A percentile compares a stretch with the other conserved stretches of the same genome.
Evolutionary conservation across 345 rosid genomes (phyloP).

Genomic region (Mallotus nudiflorus): DNA sequence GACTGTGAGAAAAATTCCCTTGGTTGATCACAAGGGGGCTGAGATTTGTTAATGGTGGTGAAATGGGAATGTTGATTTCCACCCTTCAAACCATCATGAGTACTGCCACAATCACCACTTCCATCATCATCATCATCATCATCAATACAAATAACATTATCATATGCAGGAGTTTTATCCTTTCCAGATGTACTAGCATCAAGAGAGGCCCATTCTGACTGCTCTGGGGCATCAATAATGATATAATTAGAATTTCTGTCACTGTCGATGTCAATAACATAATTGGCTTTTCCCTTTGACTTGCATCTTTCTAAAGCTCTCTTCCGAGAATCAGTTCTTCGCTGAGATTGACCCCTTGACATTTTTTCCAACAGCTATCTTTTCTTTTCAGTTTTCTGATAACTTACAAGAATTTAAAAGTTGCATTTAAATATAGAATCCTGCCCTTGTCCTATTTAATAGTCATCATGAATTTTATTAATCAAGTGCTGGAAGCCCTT

Average conservation of each 20-base stretch:
- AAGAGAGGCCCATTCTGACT: not conserved
- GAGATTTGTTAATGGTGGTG: slow-evolving; percentile 3
- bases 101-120: slow-evolving; percentile 1
- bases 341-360: slow-evolving; percentile 14
- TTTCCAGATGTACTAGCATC: not conserved
- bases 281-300: not conserved
- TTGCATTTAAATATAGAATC: no score
- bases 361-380: not conserved
- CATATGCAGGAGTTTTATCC: not conserved
- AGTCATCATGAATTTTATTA: no score
- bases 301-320: slow-evolving; percentile 9
- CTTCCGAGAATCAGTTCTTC: slow-evolving; percentile 5
- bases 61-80: not conserved
- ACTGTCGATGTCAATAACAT: slow-evolving; percentile 3
- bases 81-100: not conserved
- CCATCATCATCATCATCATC: slow-evolving; percentile 16
- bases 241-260: slow-evolving; percentile 1
- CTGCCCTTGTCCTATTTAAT: no score
- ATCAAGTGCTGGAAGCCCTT: no score
- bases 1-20: not conserved
- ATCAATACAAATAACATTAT: slow-evolving; percentile 4
- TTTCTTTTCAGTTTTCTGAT: no score
- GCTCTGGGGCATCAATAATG: slow-evolving; percentile 16
- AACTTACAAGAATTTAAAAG: no score
- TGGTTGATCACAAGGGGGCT: not conserved